Conservation (phyloP, 768 basidiomycete genomes). For the Lactifluus subvellereus region DNA sequence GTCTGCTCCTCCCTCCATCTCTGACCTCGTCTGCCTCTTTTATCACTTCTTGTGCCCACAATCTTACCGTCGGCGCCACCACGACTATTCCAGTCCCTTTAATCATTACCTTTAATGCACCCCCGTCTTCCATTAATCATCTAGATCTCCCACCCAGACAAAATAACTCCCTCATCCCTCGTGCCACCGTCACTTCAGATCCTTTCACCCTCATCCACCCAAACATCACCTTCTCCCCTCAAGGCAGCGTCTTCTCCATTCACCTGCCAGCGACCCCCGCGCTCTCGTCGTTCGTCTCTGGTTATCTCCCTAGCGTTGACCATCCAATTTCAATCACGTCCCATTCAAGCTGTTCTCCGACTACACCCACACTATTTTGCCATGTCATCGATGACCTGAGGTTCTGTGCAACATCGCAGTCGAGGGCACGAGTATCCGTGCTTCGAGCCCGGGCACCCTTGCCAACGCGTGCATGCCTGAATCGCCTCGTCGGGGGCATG, state of each 20-base stretch:
- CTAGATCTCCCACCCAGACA: constrained; percentile 38
- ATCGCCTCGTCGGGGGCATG: constrained; percentile 68
- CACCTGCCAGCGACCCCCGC: constrained; percentile 34
- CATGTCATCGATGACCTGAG: constrained; percentile 57
- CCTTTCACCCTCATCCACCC: constrained; percentile 61
- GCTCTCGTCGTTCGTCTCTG: constrained; percentile 57
- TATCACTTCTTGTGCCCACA: constrained; percentile 33
- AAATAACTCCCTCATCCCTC: constrained; percentile 32
- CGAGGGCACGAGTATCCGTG: constrained; percentile 65
- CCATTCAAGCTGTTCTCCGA: constrained; percentile 44
- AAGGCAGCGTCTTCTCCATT: constrained; percentile 54
- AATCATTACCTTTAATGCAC: constrained; percentile 44
- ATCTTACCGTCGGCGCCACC: constrained; percentile 36
- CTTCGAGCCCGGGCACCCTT: constrained; percentile 43
- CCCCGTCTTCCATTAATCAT: constrained; percentile 57
- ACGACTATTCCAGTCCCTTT: constrained; percentile 54
- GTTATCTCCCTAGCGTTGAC: constrained; percentile 52
- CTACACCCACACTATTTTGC: constrained; percentile 48
- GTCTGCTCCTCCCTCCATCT: constrained; percentile 49
- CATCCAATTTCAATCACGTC: constrained; percentile 56
- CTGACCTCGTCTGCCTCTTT: constrained; percentile 57
- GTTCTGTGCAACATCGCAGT: constrained; percentile 70
- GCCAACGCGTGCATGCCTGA: constrained; percentile 63
- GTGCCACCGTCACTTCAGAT: constrained; percentile 49
- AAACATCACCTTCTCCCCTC: constrained; percentile 55